phyloP scores from a whole-genome alignment of 2,329 filamentous ascomycete genomes.

The Ascochyta pisi region DNA sequence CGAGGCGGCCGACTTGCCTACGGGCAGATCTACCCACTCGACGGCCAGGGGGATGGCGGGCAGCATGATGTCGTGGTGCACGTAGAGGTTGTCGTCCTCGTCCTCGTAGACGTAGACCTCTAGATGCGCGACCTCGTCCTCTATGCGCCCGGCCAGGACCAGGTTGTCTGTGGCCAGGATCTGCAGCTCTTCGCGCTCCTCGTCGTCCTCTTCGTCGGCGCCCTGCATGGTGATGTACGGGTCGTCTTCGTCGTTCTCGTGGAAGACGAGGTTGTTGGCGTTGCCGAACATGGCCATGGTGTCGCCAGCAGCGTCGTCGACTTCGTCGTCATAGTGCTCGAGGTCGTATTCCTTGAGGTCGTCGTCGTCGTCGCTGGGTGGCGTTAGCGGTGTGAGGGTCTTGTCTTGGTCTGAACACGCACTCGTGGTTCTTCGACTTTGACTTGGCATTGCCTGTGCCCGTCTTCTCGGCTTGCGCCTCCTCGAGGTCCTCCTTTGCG shows the following conservation, averaged over 20 bases:
- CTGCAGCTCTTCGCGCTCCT: slow-evolving; percentile 92
- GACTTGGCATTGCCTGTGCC: slow-evolving; percentile 40
- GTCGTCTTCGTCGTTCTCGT: slow-evolving; percentile 92
- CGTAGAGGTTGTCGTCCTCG: slow-evolving; percentile 92
- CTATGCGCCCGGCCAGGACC: slow-evolving; percentile 88
- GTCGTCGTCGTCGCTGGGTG: slow-evolving; percentile 65
- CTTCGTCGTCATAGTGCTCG: slow-evolving; percentile 92
- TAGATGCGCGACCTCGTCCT: slow-evolving; percentile 95
- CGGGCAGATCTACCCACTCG: slow-evolving; percentile 94
- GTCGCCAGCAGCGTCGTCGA: slow-evolving; percentile 72
- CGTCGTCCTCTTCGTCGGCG: slow-evolving; percentile 74
- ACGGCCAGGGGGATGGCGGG: slow-evolving; percentile 94
- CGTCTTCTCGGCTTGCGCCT: slow-evolving; percentile 62
- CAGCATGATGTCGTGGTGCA: slow-evolving; percentile 99
- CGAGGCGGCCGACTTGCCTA: slow-evolving; percentile 64
- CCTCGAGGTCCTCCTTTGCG: slow-evolving; percentile 75
- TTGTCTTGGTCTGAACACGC: background rate
- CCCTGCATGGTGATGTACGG: slow-evolving; percentile 91
- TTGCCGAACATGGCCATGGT: slow-evolving; percentile 94
- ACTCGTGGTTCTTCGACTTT: slow-evolving; percentile 35
- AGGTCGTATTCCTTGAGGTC: slow-evolving; percentile 96
- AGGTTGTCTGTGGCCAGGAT: slow-evolving; percentile 93
- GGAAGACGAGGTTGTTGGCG: slow-evolving; percentile 89
- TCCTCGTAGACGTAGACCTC: slow-evolving; percentile 99
- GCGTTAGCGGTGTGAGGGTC: slow-evolving; percentile 16